Evolutionary conservation across 1,284 basidiomycete species (phyloP), one percentile per base, ranked within the genome.

Genomic region (Inonotus hispidus): DNA sequence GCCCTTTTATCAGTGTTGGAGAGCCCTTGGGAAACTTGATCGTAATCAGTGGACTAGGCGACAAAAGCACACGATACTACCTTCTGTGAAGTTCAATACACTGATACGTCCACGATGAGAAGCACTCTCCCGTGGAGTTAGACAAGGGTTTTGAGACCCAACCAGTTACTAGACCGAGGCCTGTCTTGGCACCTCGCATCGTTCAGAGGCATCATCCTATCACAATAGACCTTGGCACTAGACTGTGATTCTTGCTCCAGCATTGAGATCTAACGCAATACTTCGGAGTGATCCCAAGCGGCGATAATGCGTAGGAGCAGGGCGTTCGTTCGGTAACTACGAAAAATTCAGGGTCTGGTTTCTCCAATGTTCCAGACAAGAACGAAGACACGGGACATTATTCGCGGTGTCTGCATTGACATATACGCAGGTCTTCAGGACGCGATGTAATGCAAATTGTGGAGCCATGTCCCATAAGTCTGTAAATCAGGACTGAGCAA

Each of bases 41-140:
- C 27, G 35, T 52, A 16, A 52, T 52, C 50, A 35, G 25, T 6
- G 3, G 32, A 14, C 14, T 35, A 52, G 35, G 7, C 50, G 50
- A 35, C n/a, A 52, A 19, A 52, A 52, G 50, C 49, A 52, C 49
- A 27, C 49, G n/a, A 52, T 52, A n/a, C 1, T 52, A 52, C 23
- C 29, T 35, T 27, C 10, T 35, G 29, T 27, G 16, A 32, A 16
- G 27, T 29, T 4, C 25, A 52, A 6, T 13, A 16, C 19, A 11
- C 27, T 10, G n/a, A 16, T 52, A 16, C 3, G 19, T 52, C 32
- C 32, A 52, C 7, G 50, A n/a, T 16, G 50, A n/a, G 50, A 52
- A 52, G 10, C 29, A 52, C 50, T 8, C 50, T 32, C 27, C 50
- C 50, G 50, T 52, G 50, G 50, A 52, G 50, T 32, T 52, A 52